Base-by-base conservation (phyloP, 805 yeast species). In the Sugiyamaella boreocaroliniensis region DNA sequence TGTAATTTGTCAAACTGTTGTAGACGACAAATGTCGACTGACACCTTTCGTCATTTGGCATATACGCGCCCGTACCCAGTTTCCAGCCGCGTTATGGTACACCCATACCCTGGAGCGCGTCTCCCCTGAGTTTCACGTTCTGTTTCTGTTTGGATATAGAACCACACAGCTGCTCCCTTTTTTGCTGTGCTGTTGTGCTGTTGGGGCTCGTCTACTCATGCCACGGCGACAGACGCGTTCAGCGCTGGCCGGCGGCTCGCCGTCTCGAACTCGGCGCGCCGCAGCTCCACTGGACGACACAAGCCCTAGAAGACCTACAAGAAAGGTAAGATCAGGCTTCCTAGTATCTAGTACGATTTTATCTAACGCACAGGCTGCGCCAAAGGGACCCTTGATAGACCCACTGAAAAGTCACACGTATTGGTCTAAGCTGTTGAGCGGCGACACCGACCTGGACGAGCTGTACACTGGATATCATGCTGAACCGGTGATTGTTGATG, bases 41-140 rank as follows among this genome's bases (percentile, higher is more conserved):
- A n/a, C n/a, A 4, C 26, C 26, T 6, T 22, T 22, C 26, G 26
- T 22, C 6, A 22, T 22, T n/a, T n/a, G n/a, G n/a, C n/a, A 22
- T 22, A 3, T 6, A 6, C 26, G 26, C 26, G 26, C 26, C 26
- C 26, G 26, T 22, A 22, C 26, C 26, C 6, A 4, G 26, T 3
- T 22, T 22, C 26, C 26, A 22, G 26, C 26, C 26, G 40, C 37
- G 37, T 4, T 9, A 32, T 14, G n/a, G 8, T 93, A 83, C 64
- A 73, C 87, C 5, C 78, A 82, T 48, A 98, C 98, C 0, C 86
- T 92, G 62, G 96, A 92, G 64, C 80, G 84, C 62, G 78, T 89
- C 22, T 83, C 85, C 11, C 96, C 97, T 0, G 98, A 92, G 37
- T 32, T 32, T 4, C 10, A 32, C 26, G 26, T 6, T 22, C 26